Base-by-base conservation (phyloP, 179 eudicot genomes). In the Spergularia azorica region DNA sequence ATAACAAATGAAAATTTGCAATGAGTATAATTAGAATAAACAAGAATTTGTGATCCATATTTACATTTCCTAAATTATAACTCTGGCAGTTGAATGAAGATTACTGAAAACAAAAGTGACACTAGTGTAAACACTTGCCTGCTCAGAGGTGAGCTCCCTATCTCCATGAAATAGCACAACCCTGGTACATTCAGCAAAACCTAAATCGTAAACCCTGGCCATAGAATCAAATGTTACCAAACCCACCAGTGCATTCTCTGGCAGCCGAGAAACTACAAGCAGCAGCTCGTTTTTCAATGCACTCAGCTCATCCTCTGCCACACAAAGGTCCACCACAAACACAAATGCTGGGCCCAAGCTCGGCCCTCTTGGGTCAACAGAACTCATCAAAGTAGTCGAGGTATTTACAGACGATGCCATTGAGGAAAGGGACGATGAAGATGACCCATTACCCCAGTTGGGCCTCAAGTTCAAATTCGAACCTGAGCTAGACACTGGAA, bases 181-280 rank as follows among this genome's bases (percentile, higher is more conserved):
- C 84, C 91, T 89, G 61, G 70, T 81, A 79, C 96, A 94, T 43
- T 92, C 98, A 0, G 79, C 76, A 71, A 87, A 94, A 63, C 95
- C 96, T 60, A 94, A 77, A 86, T 96, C 99, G 83, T 94, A 88
- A 70, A 94, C 92, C 70, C 79, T 84, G 59, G 92, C 98, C 95
- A 90, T 87, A 0, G 89, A 80, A 82, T 92, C 99, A 82, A 96
- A 96, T 59, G 89, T 92, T 72, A 96, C 87, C 86, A 96, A 76
- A 2, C 96, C 98, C 85, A 96, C 90, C 77, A 96, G 66, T 20
- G 86, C 84, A 82, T 88, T 83, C 76, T 94, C 99, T 16, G 98
- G 98, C 73, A 96, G 70, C 72, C 71, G 84, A 14, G 93, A 81
- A 41, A 96, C 76, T 13, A 83, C 86, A 64, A 80, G 86, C 83